phyloP scores from a whole-genome alignment of 345 rosid species.

The Heritiera littoralis region DNA sequence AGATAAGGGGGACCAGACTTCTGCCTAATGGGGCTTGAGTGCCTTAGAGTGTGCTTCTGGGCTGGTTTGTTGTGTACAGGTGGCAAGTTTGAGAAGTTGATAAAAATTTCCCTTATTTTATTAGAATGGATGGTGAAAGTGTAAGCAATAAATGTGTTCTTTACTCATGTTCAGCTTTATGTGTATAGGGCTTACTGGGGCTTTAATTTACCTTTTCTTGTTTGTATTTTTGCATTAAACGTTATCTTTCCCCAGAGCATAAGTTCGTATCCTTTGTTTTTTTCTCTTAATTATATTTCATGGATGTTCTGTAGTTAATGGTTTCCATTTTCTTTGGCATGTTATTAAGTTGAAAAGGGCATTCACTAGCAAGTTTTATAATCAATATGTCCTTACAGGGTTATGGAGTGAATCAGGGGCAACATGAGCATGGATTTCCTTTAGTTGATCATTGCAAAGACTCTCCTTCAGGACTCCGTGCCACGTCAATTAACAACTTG shows the following conservation, averaged over 20 bases:
- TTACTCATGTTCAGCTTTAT: background rate
- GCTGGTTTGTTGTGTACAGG: background rate
- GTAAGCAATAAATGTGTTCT: background rate
- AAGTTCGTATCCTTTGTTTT: background rate
- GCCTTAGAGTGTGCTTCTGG: background rate
- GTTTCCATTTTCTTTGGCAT: slow-evolving; percentile 14
- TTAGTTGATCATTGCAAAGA: slow-evolving; percentile 59
- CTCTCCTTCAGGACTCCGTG: slow-evolving; percentile 40
- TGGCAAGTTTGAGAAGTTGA: background rate
- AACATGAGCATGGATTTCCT: slow-evolving; percentile 54
- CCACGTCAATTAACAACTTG: slow-evolving; percentile 34
- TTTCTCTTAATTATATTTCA: slow-evolving; percentile 3
- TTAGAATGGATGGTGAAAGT: background rate
- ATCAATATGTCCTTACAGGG: slow-evolving; percentile 43
- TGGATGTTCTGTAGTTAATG: slow-evolving; percentile 3
- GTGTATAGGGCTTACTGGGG: background rate
- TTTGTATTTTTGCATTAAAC: background rate
- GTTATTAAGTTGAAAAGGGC: slow-evolving; percentile 12
- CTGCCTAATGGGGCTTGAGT: background rate
- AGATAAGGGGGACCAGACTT: background rate
- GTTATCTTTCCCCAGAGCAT: background rate
- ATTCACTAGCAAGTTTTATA: slow-evolving; percentile 13
- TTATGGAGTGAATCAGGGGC: slow-evolving; percentile 56
- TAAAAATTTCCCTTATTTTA: background rate
- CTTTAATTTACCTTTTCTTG: background rate